Evolutionary conservation across 2,329 filamentous ascomycete species (phyloP).

Genomic region (Alternaria angustiovoidea): DNA sequence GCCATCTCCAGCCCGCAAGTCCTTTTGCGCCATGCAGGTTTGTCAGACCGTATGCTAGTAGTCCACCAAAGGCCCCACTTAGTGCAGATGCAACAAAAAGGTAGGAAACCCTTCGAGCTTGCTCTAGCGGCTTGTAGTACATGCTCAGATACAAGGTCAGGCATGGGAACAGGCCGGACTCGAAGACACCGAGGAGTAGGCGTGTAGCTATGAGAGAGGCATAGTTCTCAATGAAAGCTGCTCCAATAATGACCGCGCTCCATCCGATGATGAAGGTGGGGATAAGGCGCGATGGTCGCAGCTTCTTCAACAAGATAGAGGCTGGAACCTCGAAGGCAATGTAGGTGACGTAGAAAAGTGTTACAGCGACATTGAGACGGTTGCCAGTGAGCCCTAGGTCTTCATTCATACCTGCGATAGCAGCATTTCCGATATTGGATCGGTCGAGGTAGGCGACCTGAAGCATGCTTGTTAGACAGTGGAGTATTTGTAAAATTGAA

Average conservation of each 20-base stretch:
- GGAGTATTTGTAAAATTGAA: not conserved
- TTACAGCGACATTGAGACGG: not conserved
- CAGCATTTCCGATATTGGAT: not conserved
- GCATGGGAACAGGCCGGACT: not conserved
- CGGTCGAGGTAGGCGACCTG: not conserved
- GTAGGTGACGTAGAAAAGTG: not conserved
- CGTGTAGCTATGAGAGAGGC: not conserved
- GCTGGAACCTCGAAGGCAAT: not conserved
- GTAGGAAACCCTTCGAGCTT: not conserved
- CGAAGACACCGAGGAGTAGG: not conserved
- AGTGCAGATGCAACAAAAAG: not conserved
- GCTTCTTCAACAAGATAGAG: not conserved
- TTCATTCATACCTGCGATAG: not conserved
- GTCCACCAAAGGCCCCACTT: not conserved
- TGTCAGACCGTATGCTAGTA: not conserved
- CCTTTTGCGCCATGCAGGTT: not conserved
- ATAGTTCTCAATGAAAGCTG: not conserved
- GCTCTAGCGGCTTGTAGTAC: not conserved
- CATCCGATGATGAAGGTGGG: not conserved
- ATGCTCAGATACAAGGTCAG: not conserved
- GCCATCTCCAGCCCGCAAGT: not conserved
- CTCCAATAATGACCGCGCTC: not conserved
- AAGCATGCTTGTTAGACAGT: not conserved
- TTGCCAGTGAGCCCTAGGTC: not conserved
- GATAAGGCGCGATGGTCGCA: not conserved